Percentiles rank a stretch among this genome's conserved stretches.
Evolutionary conservation across 208 protist species (phyloP).

Genomic region (Leishmania tarentolae): DNA sequence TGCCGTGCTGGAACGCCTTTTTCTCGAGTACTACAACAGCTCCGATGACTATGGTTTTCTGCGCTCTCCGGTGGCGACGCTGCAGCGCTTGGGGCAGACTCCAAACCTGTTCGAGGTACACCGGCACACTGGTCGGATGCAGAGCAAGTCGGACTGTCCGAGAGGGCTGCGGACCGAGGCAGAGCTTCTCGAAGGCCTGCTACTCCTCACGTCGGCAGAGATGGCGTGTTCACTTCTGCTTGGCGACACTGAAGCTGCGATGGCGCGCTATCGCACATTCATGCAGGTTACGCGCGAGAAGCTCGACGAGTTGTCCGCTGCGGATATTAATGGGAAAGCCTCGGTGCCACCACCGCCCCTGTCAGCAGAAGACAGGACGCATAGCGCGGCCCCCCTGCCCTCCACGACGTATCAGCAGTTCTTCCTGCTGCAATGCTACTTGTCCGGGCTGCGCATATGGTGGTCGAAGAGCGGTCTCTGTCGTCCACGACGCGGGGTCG

Average conservation of each 20-base stretch:
- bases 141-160: constrained; percentile 46
- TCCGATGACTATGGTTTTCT: constrained; percentile 86
- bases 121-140: constrained; percentile 18
- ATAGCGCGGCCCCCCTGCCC: neutral
- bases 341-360: neutral
- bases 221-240: constrained; percentile 64
- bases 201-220: constrained; percentile 61
- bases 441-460: constrained; percentile 54
- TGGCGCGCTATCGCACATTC: constrained; percentile 49
- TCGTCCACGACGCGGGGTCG: constrained; percentile 8
- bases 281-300: constrained; percentile 75
- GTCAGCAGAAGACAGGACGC: neutral
- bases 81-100: constrained; percentile 58
- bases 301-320: constrained; percentile 47
- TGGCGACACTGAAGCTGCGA: constrained; percentile 32
- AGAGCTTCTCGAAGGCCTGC: constrained; percentile 66
- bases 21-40: constrained; percentile 86
- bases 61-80: constrained; percentile 16
- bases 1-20: constrained; percentile 49
- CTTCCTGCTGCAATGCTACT: constrained; percentile 66
- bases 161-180: constrained; percentile 38
- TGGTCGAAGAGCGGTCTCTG: constrained; percentile 45
- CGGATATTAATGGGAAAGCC: neutral
- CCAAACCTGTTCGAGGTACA: constrained; percentile 57
- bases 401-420: constrained; percentile 46